Base-by-base conservation (phyloP, 306 rosid genomes). In the Mimosa bimucronata region DNA sequence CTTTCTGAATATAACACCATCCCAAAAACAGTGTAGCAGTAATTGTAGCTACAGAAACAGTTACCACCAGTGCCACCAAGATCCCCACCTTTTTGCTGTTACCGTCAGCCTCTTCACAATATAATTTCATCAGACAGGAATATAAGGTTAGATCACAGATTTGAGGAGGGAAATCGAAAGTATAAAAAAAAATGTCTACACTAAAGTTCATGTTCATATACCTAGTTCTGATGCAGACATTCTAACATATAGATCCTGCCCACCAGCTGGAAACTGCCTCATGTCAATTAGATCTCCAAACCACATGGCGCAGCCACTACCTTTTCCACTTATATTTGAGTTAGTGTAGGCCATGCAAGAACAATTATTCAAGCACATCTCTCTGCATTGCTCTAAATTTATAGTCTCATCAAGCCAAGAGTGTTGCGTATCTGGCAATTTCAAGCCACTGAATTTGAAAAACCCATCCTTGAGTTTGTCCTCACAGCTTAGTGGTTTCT, bases 281-380 rank as follows among this genome's bases (percentile, higher is more conserved):
- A 89, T 37, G 65, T 91, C 91, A 53, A 79, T 74, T 1, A 93
- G 82, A 86, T 91, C 88, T 26, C 87, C 97, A 60, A 85, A 83
- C 97, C 97, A 93, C 80, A 88, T 58, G 30, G 86, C 94, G 64
- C 97, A 93, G 13, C 93, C 97, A 75, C 85, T 89, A 34, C 97
- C 92, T 78, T 79, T 50, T 58, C 86, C 91, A 23, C 84, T 86
- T 31, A 93, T 82, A 84, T 93, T 90, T 21, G 87, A 82, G 71
- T 83, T 87, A 9, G 91, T 73, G 42, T 87, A 92, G 29, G 94
- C 94, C 81, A 87, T 83, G 77, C 97, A 93, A 9, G 97, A 75
- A 74, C 88, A 85, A 42, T 85, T 85, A 9, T 69, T 70, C 79
- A 79, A 70, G 34, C 88, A 85, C 71, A 26, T 82, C 1, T 48